These are phyloP conservation scores for Diplocarpon rosae DNA, from an alignment of 2,329 filamentous ascomycete species.

Conservation along the genomic window DNA sequence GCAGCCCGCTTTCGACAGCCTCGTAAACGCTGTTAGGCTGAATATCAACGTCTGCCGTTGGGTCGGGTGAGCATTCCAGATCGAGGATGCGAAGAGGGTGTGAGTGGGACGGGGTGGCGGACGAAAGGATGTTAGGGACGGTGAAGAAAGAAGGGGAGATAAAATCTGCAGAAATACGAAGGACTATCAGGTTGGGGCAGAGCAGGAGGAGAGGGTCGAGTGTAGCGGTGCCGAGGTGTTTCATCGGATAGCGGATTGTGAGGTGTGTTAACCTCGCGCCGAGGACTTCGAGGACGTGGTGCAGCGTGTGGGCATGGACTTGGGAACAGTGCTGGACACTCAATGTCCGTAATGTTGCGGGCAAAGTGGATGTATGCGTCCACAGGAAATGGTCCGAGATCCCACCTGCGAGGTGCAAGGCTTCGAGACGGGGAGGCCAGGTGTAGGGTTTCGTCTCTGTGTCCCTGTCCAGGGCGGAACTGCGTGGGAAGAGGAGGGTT, in stretches of 20 bases:
- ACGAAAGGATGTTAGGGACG: conserved; percentile 3
- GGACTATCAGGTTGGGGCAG: conserved; percentile 20
- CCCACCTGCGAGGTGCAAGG: conserved; percentile 26
- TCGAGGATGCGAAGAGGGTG: conserved; percentile 26
- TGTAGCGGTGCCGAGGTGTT: conserved; percentile 15
- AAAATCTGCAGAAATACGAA: conserved; percentile 27
- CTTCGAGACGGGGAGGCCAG: conserved; percentile 26
- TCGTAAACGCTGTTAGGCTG: conserved; percentile 19
- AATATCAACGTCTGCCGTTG: conserved; percentile 20
- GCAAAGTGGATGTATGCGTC: conserved; percentile 17
- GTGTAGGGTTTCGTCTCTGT: conserved; percentile 11
- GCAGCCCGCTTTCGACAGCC: conserved; percentile 19
- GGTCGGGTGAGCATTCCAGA: conserved; percentile 24
- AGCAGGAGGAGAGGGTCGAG: conserved; percentile 18
- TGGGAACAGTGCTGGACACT: conserved; percentile 27
- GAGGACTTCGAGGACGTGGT: conserved; percentile 14
- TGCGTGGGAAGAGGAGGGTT: conserved; percentile 26
- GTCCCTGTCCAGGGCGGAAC: conserved; percentile 17
- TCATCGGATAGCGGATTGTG: conserved; percentile 27
- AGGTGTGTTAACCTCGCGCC: conserved; percentile 23
- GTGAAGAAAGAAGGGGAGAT: conserved; percentile 22
- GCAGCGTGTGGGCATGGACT: conserved; percentile 15
- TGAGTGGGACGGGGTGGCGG: neutral
- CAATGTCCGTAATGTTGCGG: conserved; percentile 17
- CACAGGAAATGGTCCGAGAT: conserved; percentile 23